Evolutionary conservation across 2,329 filamentous ascomycete genomes (phyloP), one percentile per base, ranked within the genome.

Genomic region (Xylariales sp.): DNA sequence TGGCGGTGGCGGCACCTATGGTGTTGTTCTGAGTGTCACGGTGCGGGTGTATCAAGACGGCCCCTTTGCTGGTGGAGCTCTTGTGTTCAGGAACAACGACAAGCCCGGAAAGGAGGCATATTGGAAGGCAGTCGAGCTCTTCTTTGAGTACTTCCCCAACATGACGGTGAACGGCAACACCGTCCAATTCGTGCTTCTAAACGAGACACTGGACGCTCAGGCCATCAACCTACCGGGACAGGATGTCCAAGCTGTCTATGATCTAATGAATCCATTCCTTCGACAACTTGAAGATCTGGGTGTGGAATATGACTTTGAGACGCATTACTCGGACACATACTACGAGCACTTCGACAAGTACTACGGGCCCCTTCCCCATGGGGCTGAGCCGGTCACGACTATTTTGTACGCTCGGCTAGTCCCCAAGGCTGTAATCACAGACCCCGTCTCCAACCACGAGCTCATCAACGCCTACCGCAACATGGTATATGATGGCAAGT

Each of bases 1-100:
- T 6, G 72, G 74, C 5, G 72, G 74, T 3, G 67, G 62, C 13
- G 72, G 73, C 4, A 75, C 63, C 3, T 80, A 69, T 44, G 75
- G 63, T 2, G 60, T 78, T 2, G 69, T 78, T 4, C 52, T 65
- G 12, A 70, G 66, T 5, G 60, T 76, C 50, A 76, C 71, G 1
- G 55, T 63, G 19, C 73, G 69, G 47, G 60, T 65, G 1, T 57
- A 71, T 45, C 52, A 57, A 0, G 66, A 68, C 25, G 42, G 39
- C 17, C 31, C 25, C 1, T 29, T 42, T 21, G 38, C 15, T 10
- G 29, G 33, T 14, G 38, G 25, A 4, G 16, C 13, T 6, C 23
- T 46, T 5, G 12, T 12, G 7, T 46, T 46, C 15, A n/a, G n/a
- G n/a, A 35, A 40, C 12, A 13, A 35, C 25, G 30, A n/a, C 13